Percentiles rank a stretch among this genome's conserved stretches.
phyloP scores from a whole-genome alignment of 2,329 filamentous ascomycete genomes.

The Sordariomycetes sp. region DNA sequence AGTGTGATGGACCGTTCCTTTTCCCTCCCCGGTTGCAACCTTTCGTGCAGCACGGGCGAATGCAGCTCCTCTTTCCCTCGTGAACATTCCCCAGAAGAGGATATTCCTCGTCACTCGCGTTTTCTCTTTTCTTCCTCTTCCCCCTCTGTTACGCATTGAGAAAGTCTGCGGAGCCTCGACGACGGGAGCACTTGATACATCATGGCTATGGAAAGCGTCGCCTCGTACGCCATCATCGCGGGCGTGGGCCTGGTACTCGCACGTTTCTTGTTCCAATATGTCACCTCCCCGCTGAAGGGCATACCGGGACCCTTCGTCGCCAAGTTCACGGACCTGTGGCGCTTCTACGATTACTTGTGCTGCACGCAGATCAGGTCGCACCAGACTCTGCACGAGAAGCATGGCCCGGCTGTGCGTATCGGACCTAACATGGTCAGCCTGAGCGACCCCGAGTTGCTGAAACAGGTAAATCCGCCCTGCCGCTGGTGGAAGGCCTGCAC shows the following conservation, averaged over 20 bases:
- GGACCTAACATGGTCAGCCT: conserved; percentile 23
- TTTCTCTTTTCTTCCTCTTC: neutral
- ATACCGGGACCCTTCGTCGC: conserved; percentile 3
- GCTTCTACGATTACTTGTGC: conserved; percentile 3
- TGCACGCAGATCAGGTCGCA: conserved; percentile 4
- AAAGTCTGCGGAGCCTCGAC: too few species aligned
- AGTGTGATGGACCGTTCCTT: too few species aligned
- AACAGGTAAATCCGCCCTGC: conserved; percentile 6
- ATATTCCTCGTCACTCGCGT: neutral
- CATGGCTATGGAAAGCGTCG: conserved; percentile 1
- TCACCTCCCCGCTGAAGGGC: conserved; percentile 1
- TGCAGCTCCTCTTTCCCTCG: too few species aligned
- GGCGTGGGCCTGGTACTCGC: neutral
- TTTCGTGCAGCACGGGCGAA: too few species aligned
- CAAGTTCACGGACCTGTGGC: conserved; percentile 5
- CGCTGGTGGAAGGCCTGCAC: neutral
- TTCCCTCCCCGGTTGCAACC: too few species aligned
- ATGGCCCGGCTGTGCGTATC: conserved; percentile 24
- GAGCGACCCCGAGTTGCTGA: conserved; percentile 19
- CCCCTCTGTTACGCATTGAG: too few species aligned
- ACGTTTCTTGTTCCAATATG: neutral
- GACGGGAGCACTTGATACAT: too few species aligned
- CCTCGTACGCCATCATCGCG: neutral
- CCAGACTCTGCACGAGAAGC: conserved; percentile 19
- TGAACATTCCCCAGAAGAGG: too few species aligned